Base-by-base conservation (phyloP, 257 asterid genomes). In the Salvia miltiorrhiza region DNA sequence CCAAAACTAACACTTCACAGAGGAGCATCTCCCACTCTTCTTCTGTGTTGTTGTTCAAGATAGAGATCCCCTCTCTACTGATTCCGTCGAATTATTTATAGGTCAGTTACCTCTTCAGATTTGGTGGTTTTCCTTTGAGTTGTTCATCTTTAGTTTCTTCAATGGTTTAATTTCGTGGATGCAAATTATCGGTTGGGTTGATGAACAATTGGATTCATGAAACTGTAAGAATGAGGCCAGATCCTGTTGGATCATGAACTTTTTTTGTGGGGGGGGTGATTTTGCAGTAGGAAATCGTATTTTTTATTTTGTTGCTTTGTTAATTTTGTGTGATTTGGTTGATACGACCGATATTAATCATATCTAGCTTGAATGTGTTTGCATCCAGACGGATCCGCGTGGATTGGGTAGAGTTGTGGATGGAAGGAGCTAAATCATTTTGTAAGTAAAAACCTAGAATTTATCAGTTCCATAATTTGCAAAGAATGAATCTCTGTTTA, bases 321-420 rank as follows among this genome's bases (percentile, higher is more conserved):
- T 12, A 11, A 21, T 58, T 57, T 48, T 37, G 59, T 35, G 39
- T 50, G 72, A 44, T 44, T 52, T 32, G 63, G 53, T 23, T 23
- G 23, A 53, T 28, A 6, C 8, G 21, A 2, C 30, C 47, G 5
- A 28, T 23, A 3, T 30, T 9, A 65, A 13, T 17, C 35, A 65
- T 49, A 53, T 20, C 21, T 67, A 20, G 54, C 52, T 37, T 37
- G 52, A 37, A 14, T 44, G 37, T 55, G 60, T 32, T 45, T 12
- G 41, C 28, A 45, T 32, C 53, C 60, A 70, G 74, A 28, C 57
- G 66, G 74, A 70, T 70, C 74, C 39, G 49, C 59, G 54, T 19
- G 67, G 67, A 70, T 70, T 24, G 9, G 17, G 28, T 63, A 23
- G 55, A 24, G 68, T 63, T 11, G 68, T 41, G 19, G 62, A 67